A percentile compares a stretch with the other conserved stretches of the same genome.
Conservation (phyloP, 2,329 filamentous ascomycete genomes). For the Neocatenulostroma microsporum region DNA sequence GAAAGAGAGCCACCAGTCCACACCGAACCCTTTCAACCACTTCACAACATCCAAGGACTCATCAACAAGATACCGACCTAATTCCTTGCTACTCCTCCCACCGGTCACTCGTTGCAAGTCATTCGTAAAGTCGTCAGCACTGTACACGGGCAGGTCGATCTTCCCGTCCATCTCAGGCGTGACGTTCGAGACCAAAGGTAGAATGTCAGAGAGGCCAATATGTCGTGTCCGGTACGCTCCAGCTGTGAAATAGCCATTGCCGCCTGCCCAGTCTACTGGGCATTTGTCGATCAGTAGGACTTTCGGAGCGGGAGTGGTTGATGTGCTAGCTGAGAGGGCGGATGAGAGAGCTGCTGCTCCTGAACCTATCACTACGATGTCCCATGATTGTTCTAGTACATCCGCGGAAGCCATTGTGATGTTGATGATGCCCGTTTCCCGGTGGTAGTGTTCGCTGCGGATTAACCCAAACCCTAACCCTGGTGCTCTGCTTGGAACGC, state of each 20-base stretch:
- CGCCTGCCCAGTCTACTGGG: constrained; percentile 52
- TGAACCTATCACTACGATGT: constrained; percentile 51
- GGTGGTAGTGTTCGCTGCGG: too few species aligned
- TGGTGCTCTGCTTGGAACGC: too few species aligned
- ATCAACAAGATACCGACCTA: constrained; percentile 44
- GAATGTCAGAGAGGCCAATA: constrained; percentile 47
- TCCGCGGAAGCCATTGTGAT: too few species aligned
- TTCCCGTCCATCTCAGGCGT: constrained; percentile 36
- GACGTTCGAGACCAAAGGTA: constrained; percentile 56
- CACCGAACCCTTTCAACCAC: constrained; percentile 23
- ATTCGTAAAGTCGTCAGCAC: constrained; percentile 43
- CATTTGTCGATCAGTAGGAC: constrained; percentile 55
- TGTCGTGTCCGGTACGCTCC: constrained; percentile 55
- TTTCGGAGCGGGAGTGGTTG: constrained; percentile 24
- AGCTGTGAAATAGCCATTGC: constrained; percentile 59
- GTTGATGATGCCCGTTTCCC: too few species aligned
- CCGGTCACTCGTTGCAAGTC: constrained; percentile 45
- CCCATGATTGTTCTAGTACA: constrained; percentile 14
- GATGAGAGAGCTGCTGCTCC: constrained; percentile 59
- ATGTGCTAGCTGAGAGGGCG: constrained; percentile 29
- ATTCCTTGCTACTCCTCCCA: constrained; percentile 1
- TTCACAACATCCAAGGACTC: constrained; percentile 23
- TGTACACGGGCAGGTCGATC: constrained; percentile 55
- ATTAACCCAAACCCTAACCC: too few species aligned
- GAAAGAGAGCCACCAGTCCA: constrained; percentile 47